Percentiles rank a stretch among this genome's conserved stretches.
Evolutionary conservation across 2,329 filamentous ascomycete species (phyloP).

Genomic region (Passalora sequoiae): DNA sequence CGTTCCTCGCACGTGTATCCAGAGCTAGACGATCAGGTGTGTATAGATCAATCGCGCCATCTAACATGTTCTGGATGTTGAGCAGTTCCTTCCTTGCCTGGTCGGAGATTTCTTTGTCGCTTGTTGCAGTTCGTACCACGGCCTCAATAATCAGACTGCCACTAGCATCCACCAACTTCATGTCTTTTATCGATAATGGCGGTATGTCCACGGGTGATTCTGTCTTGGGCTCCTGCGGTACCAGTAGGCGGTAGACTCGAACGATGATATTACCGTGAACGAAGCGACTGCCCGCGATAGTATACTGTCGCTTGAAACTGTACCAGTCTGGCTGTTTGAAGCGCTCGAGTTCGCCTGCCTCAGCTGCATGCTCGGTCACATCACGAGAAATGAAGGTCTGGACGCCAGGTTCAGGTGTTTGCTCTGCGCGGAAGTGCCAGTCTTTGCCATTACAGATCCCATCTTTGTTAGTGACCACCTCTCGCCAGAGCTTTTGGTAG

Average conservation of each 20-base stretch:
- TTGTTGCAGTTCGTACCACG: conserved; percentile 45
- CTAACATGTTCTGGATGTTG: conserved; percentile 51
- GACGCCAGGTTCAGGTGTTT: conserved; percentile 46
- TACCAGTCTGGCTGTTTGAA: conserved; percentile 20
- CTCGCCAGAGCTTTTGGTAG: conserved; percentile 24
- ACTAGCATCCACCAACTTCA: conserved; percentile 51
- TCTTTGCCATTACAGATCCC: conserved; percentile 5
- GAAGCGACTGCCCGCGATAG: conserved; percentile 54
- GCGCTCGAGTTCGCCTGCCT: conserved; percentile 40
- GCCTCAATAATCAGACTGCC: conserved; percentile 56
- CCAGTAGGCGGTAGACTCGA: conserved; percentile 37
- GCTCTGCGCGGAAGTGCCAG: conserved; percentile 27
- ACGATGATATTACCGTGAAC: conserved; percentile 55
- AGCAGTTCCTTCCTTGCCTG: conserved; percentile 52
- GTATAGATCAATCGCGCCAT: conserved; percentile 52
- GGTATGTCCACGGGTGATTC: conserved; percentile 29
- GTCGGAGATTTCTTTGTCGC: conserved; percentile 34
- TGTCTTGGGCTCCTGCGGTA: conserved; percentile 11
- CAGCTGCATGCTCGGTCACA: conserved; percentile 46
- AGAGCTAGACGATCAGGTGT: conserved; percentile 55
- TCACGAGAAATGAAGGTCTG: conserved; percentile 51
- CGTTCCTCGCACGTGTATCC: conserved; percentile 52
- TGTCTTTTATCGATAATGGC: conserved; percentile 39
- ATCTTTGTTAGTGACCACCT: conserved; percentile 13
- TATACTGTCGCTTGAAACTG: conserved; percentile 45